Base-by-base conservation (phyloP, 2,329 filamentous ascomycete species). In the Akanthomyces muscarius region DNA sequence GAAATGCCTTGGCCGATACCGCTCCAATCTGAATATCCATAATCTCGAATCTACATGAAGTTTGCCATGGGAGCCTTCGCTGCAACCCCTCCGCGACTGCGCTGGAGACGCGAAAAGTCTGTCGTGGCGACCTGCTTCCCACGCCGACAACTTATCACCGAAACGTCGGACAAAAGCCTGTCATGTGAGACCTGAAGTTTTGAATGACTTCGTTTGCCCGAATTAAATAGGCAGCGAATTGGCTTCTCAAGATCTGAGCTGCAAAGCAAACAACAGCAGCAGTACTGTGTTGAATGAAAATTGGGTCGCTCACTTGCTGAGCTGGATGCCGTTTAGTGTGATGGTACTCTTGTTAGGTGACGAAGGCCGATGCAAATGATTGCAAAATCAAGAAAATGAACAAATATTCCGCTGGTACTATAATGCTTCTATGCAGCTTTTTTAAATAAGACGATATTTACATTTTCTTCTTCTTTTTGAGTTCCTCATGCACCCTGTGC, bases 401-500 rank as follows among this genome's bases (percentile, higher is more conserved):
- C 23, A 28, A 4, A 16, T 41, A 16, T 41, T 41, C 5, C 38
- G 38, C 38, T 16, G 2, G 4, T 16, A 41, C 13, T 41, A 16
- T 5, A 16, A 16, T 41, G 13, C 38, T 47, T 16, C 23, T 51
- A 51, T 25, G 45, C 23, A 52, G 18, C 8, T 4, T 52, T 5
- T 36, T 36, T 11, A 4, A 21, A 53, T 53, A 33, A 38, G 5
- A 54, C 21, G 13, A 30, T 10, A 10, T 25, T 13, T 30, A 30
- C 10, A 10, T 54, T 11, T 42, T 21, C n/a, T 5, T 14, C 14
- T 30, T 44, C 14, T 5, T 5, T 44, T 14, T 5, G 21, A 23
- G 8, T 23, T 25, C 23, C 3, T 6, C 8, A 18, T 28, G 21
- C 4, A 18, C n/a, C 30, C 50, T 10, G 65, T 63, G 68, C 67